Percentiles rank a stretch among this genome's conserved stretches.
phyloP scores from a whole-genome alignment of 768 basidiomycete species.

The Leccinum rimulosum region DNA sequence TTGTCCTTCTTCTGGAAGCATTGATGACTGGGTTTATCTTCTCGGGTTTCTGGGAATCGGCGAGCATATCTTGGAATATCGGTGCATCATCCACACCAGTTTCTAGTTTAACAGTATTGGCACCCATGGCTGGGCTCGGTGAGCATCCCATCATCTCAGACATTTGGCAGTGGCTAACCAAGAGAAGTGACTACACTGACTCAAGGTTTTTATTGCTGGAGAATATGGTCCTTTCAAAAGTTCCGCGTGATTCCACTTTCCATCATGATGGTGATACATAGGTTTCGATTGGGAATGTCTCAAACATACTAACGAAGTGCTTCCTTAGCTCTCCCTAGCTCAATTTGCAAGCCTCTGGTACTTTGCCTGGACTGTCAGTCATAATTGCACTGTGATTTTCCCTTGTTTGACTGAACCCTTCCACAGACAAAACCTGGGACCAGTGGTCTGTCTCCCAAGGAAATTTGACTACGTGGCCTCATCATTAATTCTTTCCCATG shows the following conservation, averaged over 20 bases:
- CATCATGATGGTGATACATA: constrained; percentile 19
- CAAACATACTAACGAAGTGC: not conserved
- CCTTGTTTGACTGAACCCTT: no score
- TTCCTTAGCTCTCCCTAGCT: constrained; percentile 19
- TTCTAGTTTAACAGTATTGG: no score
- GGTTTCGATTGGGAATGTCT: not conserved
- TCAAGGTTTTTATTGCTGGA: constrained; percentile 25
- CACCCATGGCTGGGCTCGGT: not conserved
- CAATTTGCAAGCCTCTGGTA: constrained; percentile 15
- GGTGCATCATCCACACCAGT: no score
- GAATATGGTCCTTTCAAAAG: constrained; percentile 11
- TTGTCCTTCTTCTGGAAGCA: not conserved
- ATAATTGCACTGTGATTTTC: no score
- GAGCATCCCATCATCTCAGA: not conserved
- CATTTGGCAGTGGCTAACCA: not conserved
- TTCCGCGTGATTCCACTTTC: not conserved
- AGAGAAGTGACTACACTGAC: not conserved
- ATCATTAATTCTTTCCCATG: no score
- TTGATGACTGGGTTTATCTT: not conserved
- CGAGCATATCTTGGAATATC: no score
- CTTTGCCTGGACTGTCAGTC: not conserved
- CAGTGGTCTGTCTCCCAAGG: no score
- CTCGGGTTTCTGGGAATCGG: not conserved
- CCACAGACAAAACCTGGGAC: no score
- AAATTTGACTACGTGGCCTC: no score